Conservation (phyloP, 208 protist species). For the Wallacemonas sp. region DNA sequence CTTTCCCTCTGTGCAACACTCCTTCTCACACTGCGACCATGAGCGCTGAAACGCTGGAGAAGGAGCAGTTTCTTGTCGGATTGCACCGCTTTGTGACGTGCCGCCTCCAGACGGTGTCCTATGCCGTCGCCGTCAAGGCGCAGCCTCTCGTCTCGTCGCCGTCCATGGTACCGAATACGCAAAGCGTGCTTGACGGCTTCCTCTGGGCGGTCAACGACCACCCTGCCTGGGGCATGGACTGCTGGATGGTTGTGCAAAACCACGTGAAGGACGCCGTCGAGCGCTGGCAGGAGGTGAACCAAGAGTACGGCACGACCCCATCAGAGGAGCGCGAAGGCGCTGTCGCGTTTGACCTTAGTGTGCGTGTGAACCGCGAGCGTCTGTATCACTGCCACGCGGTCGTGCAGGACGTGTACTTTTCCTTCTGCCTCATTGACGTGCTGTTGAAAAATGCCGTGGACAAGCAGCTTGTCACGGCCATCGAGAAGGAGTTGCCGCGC, state of each 20-base stretch:
- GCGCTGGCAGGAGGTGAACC: slow-evolving; percentile 39
- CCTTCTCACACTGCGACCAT: too few species aligned
- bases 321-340: background rate
- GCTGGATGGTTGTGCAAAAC: slow-evolving; percentile 65
- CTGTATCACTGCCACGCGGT: slow-evolving; percentile 59
- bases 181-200: slow-evolving; percentile 75
- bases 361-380: slow-evolving; percentile 32
- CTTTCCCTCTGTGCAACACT: too few species aligned
- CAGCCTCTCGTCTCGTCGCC: slow-evolving; percentile 45
- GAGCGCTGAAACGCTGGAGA: slow-evolving; percentile 34
- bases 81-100: slow-evolving; percentile 58
- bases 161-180: slow-evolving; percentile 59
- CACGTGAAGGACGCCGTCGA: slow-evolving; percentile 58
- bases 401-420: slow-evolving; percentile 75
- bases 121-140: slow-evolving; percentile 31
- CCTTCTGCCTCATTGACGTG: slow-evolving; percentile 72
- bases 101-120: slow-evolving; percentile 56
- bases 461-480: slow-evolving; percentile 17
- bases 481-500: slow-evolving; percentile 55
- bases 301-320: background rate
- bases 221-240: slow-evolving; percentile 44
- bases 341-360: slow-evolving; percentile 9
- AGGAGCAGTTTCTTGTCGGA: slow-evolving; percentile 62
- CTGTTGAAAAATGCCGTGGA: slow-evolving; percentile 41
- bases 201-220: slow-evolving; percentile 76